phyloP scores from a whole-genome alignment of 106 monocot species.

The Vanilla planifolia region DNA sequence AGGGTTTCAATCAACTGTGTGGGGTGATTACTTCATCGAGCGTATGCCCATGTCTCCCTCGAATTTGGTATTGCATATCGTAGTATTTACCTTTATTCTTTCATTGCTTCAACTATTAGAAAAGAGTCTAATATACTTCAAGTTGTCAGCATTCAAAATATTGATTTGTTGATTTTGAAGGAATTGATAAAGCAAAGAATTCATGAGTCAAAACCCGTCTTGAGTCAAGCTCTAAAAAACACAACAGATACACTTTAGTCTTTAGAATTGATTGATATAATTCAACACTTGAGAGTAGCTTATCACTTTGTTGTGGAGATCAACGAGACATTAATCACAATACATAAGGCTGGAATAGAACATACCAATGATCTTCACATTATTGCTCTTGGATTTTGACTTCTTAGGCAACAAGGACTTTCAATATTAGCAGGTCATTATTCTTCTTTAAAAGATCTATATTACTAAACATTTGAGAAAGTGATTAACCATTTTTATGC shows the following conservation, averaged over 20 bases:
- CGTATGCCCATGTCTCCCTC: too few species aligned
- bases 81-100: too few species aligned
- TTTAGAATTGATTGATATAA: constrained; percentile 18
- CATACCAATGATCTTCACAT: constrained; percentile 1
- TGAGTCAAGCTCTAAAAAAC: not conserved
- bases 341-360: not conserved
- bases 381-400: constrained; percentile 9
- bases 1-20: too few species aligned
- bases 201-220: not conserved
- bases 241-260: not conserved
- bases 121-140: too few species aligned
- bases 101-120: too few species aligned
- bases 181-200: not conserved
- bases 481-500: not conserved
- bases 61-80: too few species aligned
- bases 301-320: constrained; percentile 34
- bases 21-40: too few species aligned
- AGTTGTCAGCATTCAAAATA: too few species aligned
- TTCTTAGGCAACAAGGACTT: constrained; percentile 12
- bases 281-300: constrained; percentile 17
- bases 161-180: too few species aligned
- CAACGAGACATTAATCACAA: not conserved
- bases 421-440: not conserved
- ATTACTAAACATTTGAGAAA: not conserved
- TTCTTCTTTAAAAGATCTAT: not conserved